Base-by-base conservation (phyloP, 1,139 yeast species). In the Kurtzmaniella quercitrusa region DNA sequence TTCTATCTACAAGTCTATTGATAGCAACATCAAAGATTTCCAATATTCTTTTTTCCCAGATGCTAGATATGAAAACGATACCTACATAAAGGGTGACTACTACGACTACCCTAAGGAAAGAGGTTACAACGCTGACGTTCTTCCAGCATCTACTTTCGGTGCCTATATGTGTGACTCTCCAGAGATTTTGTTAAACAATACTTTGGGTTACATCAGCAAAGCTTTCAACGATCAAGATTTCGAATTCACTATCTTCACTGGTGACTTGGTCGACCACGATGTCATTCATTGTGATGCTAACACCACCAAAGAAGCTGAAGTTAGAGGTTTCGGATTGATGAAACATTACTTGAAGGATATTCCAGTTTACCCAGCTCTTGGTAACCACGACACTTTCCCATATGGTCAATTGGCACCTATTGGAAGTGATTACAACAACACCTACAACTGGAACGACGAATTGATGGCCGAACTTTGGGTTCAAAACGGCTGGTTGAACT, bases 381-480 rank as follows among this genome's bases (percentile, higher is more conserved):
- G 91, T 15, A 83, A 83, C 59, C 89, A 84, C 57, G 89, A 84
- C 54, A 77, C 84, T 16, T 83, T 76, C 68, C 89, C 89, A 14
- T 82, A 80, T 54, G 85, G 83, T 15, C 88, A 82, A 58, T 58
- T 81, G 44, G 83, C 88, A 1, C 86, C 83, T 38, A 47, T 54
- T 21, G 46, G 57, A 30, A 61, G 54, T 43, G 60, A 60, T 39
- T 63, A 71, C 44, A 55, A 61, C 34, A 72, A 74, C 48, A 61
- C 76, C 45, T 80, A 79, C 54, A 67, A 73, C 39, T 82, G 82
- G 78, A 82, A 84, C 52, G 68, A 73, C 12, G 82, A 82, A 17
- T 63, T 80, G 45, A 72, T 83, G 76, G 74, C 80, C 36, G 75
- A 78, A 40, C 53, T 83, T 42, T 82, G 87, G 85, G 55, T 61